Evolutionary conservation across 2,329 filamentous ascomycete species (phyloP), one percentile per base, ranked within the genome.

Genomic region (Cercospora berteroae): DNA sequence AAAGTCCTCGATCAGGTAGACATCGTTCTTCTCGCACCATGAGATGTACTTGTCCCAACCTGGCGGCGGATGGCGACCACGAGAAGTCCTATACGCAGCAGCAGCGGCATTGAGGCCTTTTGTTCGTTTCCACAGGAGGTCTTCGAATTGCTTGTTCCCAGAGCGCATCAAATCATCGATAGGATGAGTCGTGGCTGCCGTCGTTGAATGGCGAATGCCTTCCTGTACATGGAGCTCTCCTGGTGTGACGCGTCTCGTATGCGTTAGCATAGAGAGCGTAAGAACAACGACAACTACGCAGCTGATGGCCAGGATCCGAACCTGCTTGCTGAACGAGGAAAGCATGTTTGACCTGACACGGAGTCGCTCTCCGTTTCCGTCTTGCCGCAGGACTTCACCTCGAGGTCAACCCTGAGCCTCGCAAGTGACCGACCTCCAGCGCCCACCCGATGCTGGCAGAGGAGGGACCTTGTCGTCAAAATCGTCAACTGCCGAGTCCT

Each of bases 1-100:
- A 60, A 83, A 80, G 3, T 81, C 79, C 69, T 84, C 82, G 7
- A 84, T 73, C 1, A 84, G 73, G 18, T 50, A 50, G 25, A 82
- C 59, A 0, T 79, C 77, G 62, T 79, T 69, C 36, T 79, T 71
- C 2, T 73, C 68, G 44, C 44, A 50, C 44, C 44, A 50, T 12
- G 76, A 69, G 4, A 82, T 82, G 68, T 76, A 82, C 7, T 77
- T 67, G 68, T 77, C 59, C 57, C 63, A 65, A 5, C 57, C 63
- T 10, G 63, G 63, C 5, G 63, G 56, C n/a, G 63, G 63, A 65
- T 65, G 63, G 18, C 63, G 56, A 10, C 56, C 56, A 2, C 56
- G 25, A 23, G 29, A 36, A 36, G 18, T 33, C 13, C 56, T 6
- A 7, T 59, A 59, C 2, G 29, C 56, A 3, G 29, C 56, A 16